Base-by-base conservation (phyloP, 306 rosid genomes). In the Gynostemma pentaphyllum region DNA sequence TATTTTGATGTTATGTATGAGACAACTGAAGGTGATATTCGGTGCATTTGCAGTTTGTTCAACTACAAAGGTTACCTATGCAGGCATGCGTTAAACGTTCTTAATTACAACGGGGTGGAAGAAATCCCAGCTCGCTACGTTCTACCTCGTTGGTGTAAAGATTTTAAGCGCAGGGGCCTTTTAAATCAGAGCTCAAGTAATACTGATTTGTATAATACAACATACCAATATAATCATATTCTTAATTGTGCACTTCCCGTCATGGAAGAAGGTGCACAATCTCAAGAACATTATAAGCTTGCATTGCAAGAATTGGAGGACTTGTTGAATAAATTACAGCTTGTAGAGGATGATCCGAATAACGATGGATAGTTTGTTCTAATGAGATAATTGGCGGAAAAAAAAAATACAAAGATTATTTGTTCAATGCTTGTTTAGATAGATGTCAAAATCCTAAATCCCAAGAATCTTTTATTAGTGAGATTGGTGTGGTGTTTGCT, bases 11-110 rank as follows among this genome's bases (percentile, higher is more conserved):
- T 85, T 32, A 56, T 85, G 70, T 87, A 72, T 3, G 87, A 84
- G 74, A 79, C 89, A 16, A 80, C 78, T 4, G 78, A 72, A 71
- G 70, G 76, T 70, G 88, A 82, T 51, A 78, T 84, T 37, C 76
- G 92, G 30, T 87, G 96, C 80, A 87, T 85, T 50, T 85, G 92
- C 87, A 82, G 92, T 68, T 80, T 84, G 83, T 79, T 87, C 85
- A 82, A 74, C 71, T 80, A 80, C 83, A 84, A 82, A 73, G 91
- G 95, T 24, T 84, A 84, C 69, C 79, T 87, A 30, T 84, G 95
- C 70, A 82, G 88, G 73, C 95, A 87, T 62, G 88, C 85, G 9
- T 60, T 87, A 70, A 87, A 71, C 45, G 95, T 82, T 67, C 87
- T 87, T 22, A 80, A 80, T 52, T 87, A 82, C 56, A 87, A 76